A percentile compares a stretch with the other conserved stretches of the same genome.
These are phyloP conservation scores for Wickerhamomyces tratensis DNA, from an alignment of 805 yeast species.

Conservation along the genomic window DNA sequence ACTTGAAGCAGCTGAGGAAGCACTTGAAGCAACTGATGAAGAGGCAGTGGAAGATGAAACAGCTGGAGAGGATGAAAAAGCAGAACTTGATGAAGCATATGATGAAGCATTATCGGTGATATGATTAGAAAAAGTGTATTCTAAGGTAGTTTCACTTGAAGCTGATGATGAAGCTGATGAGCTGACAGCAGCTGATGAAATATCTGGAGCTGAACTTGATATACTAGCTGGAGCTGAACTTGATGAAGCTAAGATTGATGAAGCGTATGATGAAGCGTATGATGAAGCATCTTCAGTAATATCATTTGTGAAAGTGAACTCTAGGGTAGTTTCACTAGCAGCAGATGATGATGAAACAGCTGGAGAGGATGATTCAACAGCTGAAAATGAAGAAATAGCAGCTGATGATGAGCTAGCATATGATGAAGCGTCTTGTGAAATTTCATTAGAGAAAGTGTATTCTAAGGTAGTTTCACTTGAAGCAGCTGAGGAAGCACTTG, in stretches of 20 bases:
- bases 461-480: not conserved
- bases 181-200: too few species aligned
- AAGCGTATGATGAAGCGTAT: too few species aligned
- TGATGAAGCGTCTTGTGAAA: too few species aligned
- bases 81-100: not conserved
- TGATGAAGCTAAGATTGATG: not conserved
- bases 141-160: too few species aligned
- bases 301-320: not conserved
- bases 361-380: too few species aligned
- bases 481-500: not conserved
- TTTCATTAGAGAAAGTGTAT: too few species aligned
- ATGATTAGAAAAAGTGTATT: too few species aligned
- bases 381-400: too few species aligned
- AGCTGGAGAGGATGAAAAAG: not conserved
- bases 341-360: not conserved
- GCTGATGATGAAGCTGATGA: not conserved
- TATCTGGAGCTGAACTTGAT: not conserved
- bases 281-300: too few species aligned
- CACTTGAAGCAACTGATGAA: not conserved
- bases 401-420: too few species aligned
- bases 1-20: not conserved
- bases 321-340: not conserved
- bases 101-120: not conserved
- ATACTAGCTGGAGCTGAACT: conserved; percentile 2
- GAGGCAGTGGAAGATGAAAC: not conserved